These are phyloP conservation scores for Leptographium procerum DNA, from an alignment of 2,329 filamentous ascomycete species.

Conservation along the genomic window DNA sequence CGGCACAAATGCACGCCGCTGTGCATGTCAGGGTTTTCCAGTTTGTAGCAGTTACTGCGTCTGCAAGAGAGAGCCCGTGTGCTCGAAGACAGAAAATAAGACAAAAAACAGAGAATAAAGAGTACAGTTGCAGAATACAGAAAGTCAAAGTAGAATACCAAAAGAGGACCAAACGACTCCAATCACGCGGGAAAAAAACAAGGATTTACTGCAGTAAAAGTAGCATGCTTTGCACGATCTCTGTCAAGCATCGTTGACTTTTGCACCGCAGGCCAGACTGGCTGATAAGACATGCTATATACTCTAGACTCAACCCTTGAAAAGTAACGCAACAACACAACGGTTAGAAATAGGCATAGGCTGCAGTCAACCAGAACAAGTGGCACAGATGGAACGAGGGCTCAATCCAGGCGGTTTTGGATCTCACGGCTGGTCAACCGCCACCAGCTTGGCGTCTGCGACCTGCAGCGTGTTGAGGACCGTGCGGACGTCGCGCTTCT, in stretches of 20 bases:
- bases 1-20: constrained; percentile 67
- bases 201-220: background rate
- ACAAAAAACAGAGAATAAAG: background rate
- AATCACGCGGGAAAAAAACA: background rate
- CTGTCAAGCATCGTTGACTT: background rate
- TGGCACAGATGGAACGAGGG: too few relatives aligned
- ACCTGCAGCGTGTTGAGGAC: constrained; percentile 9
- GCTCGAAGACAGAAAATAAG: constrained; percentile 18
- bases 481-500: constrained; percentile 7
- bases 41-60: constrained; percentile 26
- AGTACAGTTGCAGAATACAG: too few relatives aligned
- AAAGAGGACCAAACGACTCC: background rate
- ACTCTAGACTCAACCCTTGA: too few relatives aligned
- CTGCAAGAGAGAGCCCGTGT: constrained; percentile 24
- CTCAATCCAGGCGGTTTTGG: too few relatives aligned
- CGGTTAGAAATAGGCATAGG: too few relatives aligned
- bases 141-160: too few relatives aligned
- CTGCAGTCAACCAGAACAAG: too few relatives aligned
- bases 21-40: constrained; percentile 56
- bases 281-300: too few relatives aligned
- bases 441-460: background rate
- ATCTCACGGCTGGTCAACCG: background rate
- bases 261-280: background rate
- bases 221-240: background rate
- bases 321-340: too few relatives aligned